Evolutionary conservation across 768 basidiomycete genomes (phyloP).

Genomic region (Hygrophorus russula): DNA sequence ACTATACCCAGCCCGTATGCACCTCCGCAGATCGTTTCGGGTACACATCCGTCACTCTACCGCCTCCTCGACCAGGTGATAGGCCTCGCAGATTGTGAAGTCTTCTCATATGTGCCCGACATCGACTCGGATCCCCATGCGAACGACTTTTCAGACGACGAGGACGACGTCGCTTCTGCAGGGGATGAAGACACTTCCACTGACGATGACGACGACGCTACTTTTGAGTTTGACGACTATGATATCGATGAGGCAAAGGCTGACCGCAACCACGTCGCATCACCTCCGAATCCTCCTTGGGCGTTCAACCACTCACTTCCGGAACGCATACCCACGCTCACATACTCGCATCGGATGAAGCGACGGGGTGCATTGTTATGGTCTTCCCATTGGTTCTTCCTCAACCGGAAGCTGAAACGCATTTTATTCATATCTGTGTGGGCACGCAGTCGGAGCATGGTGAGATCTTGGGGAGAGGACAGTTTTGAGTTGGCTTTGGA

Average conservation of each 20-base stretch:
- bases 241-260: constrained; percentile 52
- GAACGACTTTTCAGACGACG: constrained; percentile 67
- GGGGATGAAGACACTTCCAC: constrained; percentile 61
- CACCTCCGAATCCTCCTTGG: constrained; percentile 26
- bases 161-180: constrained; percentile 57
- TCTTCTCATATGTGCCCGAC: constrained; percentile 90
- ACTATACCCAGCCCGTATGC: constrained; percentile 52
- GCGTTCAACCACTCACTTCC: constrained; percentile 25
- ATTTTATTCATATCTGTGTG: constrained; percentile 88
- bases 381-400: constrained; percentile 97
- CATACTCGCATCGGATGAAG: constrained; percentile 16
- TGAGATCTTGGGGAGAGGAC: constrained; percentile 38
- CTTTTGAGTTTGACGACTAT: constrained; percentile 75
- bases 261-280: constrained; percentile 24
- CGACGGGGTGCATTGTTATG: constrained; percentile 78
- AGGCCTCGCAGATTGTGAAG: constrained; percentile 84
- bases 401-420: constrained; percentile 86
- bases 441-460: constrained; percentile 63
- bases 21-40: constrained; percentile 63
- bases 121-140: constrained; percentile 92
- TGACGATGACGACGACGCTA: constrained; percentile 50
- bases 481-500: constrained; percentile 31
- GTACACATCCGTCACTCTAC: constrained; percentile 83
- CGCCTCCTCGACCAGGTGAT: constrained; percentile 85
- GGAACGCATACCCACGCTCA: constrained; percentile 26